Percentiles rank a stretch among this genome's conserved stretches.
Conservation (phyloP, 2,329 filamentous ascomycete genomes). For the Alternaria dauci region DNA sequence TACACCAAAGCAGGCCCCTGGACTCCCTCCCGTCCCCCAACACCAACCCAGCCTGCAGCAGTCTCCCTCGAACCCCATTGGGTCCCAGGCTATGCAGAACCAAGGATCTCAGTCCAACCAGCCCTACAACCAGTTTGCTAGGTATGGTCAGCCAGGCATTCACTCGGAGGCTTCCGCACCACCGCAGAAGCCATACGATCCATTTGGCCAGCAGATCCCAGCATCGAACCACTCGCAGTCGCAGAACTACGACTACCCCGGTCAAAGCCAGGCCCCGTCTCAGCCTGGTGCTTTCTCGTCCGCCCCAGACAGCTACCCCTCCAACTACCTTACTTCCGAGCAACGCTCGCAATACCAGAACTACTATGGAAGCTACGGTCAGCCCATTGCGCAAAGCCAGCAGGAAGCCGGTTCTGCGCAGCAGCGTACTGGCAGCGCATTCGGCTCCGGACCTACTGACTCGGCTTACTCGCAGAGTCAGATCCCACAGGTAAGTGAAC, state of each 20-base stretch:
- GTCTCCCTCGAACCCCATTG: constrained; percentile 57
- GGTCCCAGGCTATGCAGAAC: constrained; percentile 64
- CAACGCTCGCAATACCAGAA: constrained; percentile 76
- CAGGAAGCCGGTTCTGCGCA: constrained; percentile 77
- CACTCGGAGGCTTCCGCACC: constrained; percentile 68
- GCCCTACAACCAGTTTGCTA: constrained; percentile 71
- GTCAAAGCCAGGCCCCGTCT: constrained; percentile 65
- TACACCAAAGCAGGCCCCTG: constrained; percentile 68
- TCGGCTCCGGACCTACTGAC: constrained; percentile 69
- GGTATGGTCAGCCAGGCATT: constrained; percentile 69
- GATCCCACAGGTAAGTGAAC: constrained; percentile 60
- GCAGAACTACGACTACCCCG: constrained; percentile 58
- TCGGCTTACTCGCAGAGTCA: constrained; percentile 70
- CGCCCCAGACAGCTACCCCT: constrained; percentile 79
- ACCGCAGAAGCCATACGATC: constrained; percentile 83
- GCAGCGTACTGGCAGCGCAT: constrained; percentile 80
- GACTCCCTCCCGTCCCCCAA: constrained; percentile 67
- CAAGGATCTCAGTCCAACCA: constrained; percentile 56
- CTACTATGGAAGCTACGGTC: constrained; percentile 66
- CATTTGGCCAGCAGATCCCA: constrained; percentile 77
- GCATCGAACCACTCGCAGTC: constrained; percentile 50
- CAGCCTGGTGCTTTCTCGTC: constrained; percentile 75
- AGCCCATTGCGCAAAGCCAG: constrained; percentile 63
- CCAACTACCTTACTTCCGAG: constrained; percentile 80
- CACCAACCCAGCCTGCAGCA: constrained; percentile 56